Base-by-base conservation (phyloP, 2,329 filamentous ascomycete species). In the Venturia nashicola region DNA sequence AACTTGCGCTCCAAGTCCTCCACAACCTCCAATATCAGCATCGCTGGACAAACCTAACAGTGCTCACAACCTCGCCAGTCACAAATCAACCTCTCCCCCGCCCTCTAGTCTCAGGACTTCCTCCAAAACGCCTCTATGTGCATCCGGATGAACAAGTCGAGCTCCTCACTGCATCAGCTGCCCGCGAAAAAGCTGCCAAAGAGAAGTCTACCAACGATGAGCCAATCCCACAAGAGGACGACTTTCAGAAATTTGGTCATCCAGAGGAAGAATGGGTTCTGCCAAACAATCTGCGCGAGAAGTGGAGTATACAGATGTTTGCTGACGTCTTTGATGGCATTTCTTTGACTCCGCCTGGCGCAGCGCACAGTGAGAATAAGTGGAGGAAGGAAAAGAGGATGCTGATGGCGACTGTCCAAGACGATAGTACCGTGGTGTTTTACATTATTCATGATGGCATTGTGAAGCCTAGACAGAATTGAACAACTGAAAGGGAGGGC, bases 71-170 rank as follows among this genome's bases (percentile, higher is more conserved):
- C 63, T 76, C 79, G 51, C 74, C 76, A 23, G 61, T 75, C 68
- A 72, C 75, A 65, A 70, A 72, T 23, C 62, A 65, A 36, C 71
- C 69, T 12, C 78, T 85, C 11, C 76, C 82, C 1, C 82, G 89
- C 23, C 84, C 86, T 6, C 73, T 93, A 62, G 80, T 94, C 64
- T 86, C 84, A 27, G 90, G 90, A 34, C 76, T 92, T 3, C 89
- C 90, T 1, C 88, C 89, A 0, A 81, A 83, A 55, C 83, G 86
- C 57, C 80, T 91, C 51, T 93, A 94, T 74, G 79, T 89, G 61
- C 89, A 94, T 71, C 89, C 90, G 1, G 90, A 94, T 72, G 89
- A 92, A 75, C 90, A 93, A 75, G 85, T 90, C 67, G 85, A 84
- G 67, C 81, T 88, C 64, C 79, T 92, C 64, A 86, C 86, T 68